Evolutionary conservation across 192 early-diverging fungal genomes (phyloP), one percentile per base, ranked within the genome.

Genomic region (Rhizophagus clarus): DNA sequence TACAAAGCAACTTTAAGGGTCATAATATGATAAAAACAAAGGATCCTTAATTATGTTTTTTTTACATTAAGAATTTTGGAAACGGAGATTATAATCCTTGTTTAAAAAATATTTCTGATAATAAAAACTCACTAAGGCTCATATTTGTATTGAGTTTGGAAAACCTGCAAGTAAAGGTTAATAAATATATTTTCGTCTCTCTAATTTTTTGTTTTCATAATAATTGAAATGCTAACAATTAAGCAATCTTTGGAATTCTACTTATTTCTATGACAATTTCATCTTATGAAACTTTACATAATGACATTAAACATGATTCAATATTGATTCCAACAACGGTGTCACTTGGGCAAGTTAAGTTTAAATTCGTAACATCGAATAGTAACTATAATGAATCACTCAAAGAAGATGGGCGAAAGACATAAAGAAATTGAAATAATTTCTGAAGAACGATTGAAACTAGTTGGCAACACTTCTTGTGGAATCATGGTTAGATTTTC

Each of bases 371-470:
- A 40, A 17, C 5, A 5, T 8, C n/a, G n/a, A n/a, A n/a, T n/a
- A n/a, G n/a, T 28, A 32, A 24, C 14, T 20, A 69, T 69, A 26
- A 15, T 8, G n/a, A 15, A 49, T 49, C 0, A 49, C 14, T 80
- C 4, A 37, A 47, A 1, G 24, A 28, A 29, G 79, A 34, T 4
- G 4, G 61, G 28, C 47, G 72, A 80, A 28, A 80, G 47, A n/a
- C 3, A 10, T 26, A 15, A 2, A 6, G 79, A 74, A 1, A 11
- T 34, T 24, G 61, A 80, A 31, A n/a, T 80, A 4, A 0, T 61
- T 31, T 80, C 71, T 26, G 61, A 80, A 24, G 75, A 31, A 12
- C 14, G 10, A 4, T 47, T 80, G 7, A 64, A 74, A 31, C 26
- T 80, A 28, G 17, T 6, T 42, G 17, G 45, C 4, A 20, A 22